Conservation (phyloP, 2,329 filamentous ascomycete species). For the Capronia americana region DNA sequence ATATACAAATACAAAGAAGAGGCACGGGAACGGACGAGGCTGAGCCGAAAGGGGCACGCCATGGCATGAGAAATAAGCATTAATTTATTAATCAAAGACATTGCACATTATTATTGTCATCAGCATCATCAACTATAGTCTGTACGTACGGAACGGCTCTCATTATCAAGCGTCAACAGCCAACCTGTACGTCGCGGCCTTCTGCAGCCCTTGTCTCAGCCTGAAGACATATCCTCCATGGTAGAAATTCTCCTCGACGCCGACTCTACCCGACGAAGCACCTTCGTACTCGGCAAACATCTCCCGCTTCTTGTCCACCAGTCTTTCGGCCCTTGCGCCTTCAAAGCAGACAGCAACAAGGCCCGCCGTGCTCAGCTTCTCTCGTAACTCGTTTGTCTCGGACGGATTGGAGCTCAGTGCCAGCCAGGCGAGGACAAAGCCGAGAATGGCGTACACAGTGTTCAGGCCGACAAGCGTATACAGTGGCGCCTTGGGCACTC, state of each 20-base stretch:
- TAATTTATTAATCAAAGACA: not conserved
- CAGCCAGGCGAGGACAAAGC: constrained; percentile 6
- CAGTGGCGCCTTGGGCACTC: constrained; percentile 6
- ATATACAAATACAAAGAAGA: too few relatives aligned
- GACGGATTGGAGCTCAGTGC: constrained; percentile 13
- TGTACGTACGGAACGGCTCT: not conserved
- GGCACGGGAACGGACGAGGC: too few relatives aligned
- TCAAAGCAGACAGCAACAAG: constrained; percentile 29
- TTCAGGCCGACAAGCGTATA: constrained; percentile 2
- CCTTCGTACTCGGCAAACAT: constrained; percentile 26
- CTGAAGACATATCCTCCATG: constrained; percentile 5
- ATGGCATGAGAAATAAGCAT: not conserved
- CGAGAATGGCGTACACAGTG: constrained; percentile 10
- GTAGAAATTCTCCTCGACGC: constrained; percentile 3
- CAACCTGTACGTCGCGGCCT: not conserved
- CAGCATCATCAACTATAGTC: not conserved
- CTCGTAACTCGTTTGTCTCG: constrained; percentile 25
- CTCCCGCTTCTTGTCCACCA: constrained; percentile 16
- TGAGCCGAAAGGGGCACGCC: too few relatives aligned
- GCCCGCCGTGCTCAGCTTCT: constrained; percentile 26
- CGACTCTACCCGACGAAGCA: constrained; percentile 1
- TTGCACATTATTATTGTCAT: not conserved
- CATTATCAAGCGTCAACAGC: not conserved
- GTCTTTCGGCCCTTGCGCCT: not conserved
- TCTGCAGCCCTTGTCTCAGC: not conserved